These are phyloP conservation scores for Rostrohypoxylon terebratum DNA, from an alignment of 495 filamentous ascomycete species.

Conservation along the genomic window DNA sequence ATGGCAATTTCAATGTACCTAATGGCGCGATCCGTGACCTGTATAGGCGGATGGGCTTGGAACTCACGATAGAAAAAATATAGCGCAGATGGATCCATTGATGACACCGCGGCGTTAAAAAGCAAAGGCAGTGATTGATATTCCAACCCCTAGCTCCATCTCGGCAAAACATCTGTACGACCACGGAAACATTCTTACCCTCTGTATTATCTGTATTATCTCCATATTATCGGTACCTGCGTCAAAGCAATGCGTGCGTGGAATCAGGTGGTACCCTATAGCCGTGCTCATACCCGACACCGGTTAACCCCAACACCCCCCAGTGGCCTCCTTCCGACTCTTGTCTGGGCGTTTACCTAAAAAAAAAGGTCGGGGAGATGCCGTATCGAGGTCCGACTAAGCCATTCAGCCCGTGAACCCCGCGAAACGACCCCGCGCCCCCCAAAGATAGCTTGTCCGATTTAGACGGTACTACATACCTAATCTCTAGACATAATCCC, in stretches of 20 bases:
- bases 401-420: constrained; percentile 16
- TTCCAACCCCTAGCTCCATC: background rate
- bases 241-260: background rate
- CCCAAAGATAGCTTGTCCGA: constrained; percentile 18
- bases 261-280: constrained; percentile 3
- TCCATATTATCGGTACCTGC: constrained; percentile 4
- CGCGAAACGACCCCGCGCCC: constrained; percentile 34
- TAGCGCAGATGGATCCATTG: background rate
- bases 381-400: constrained; percentile 23
- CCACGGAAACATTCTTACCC: background rate
- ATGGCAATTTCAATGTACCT: too few relatives aligned
- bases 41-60: too few relatives aligned
- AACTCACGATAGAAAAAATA: background rate
- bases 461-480: constrained; percentile 14
- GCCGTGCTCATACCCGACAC: constrained; percentile 24
- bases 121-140: constrained; percentile 1
- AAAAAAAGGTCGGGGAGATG: constrained; percentile 19
- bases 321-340: constrained; percentile 7
- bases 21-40: too few relatives aligned
- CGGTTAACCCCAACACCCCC: constrained; percentile 5
- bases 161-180: constrained; percentile 2
- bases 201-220: background rate
- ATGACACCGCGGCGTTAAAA: background rate
- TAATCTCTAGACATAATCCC: too few relatives aligned
- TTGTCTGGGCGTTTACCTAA: constrained; percentile 3